Base-by-base conservation (phyloP, 768 basidiomycete genomes). In the Pleurotus djamor region DNA sequence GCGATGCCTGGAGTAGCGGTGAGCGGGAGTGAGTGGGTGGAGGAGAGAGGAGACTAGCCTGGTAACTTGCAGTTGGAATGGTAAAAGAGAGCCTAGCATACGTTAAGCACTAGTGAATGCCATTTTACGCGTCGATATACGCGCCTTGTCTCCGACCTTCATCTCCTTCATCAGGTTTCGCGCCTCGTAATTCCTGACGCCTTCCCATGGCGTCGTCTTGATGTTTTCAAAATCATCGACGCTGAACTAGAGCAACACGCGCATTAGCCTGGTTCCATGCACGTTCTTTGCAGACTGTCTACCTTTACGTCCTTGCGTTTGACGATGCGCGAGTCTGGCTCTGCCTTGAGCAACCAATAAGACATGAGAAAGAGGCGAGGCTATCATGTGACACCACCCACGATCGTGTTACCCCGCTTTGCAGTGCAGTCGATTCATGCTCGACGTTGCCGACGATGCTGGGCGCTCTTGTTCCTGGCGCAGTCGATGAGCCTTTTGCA, bases 241-340 rank as follows among this genome's bases (percentile, higher is more conserved):
- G 60, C 89, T 91, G 67, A 94, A 94, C 91, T 92, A 10, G 38
- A 64, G 59, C 16, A 36, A 10, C 5, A 10, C 37, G 34, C 38
- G 13, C 14, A 5, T 14, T 16, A 12, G n/a, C 5, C 38, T 58
- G 41, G n/a, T 9, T 21, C 50, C 32, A 34, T n/a, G 10, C 2
- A 12, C 38, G 35, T 21, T 13, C 45, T 28, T 21, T 5, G 37
- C 14, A 41, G 47, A 28, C 9, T 17, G 54, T 72, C 48, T 63
- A 79, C 92, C 80, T 91, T 93, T 63, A 95, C 91, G 62, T 95
- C 92, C 65, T 88, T 91, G 47, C 92, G 92, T 70, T 92, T 94
- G 45, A 91, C 89, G 48, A 93, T 67, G 57, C 92, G 87, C 13
- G 91, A 84, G 61, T 94, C 88, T 7, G 92, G 92, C 69, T 94